phyloP scores from a whole-genome alignment of 2,329 filamentous ascomycete species.

The Seiridium unicorne region DNA sequence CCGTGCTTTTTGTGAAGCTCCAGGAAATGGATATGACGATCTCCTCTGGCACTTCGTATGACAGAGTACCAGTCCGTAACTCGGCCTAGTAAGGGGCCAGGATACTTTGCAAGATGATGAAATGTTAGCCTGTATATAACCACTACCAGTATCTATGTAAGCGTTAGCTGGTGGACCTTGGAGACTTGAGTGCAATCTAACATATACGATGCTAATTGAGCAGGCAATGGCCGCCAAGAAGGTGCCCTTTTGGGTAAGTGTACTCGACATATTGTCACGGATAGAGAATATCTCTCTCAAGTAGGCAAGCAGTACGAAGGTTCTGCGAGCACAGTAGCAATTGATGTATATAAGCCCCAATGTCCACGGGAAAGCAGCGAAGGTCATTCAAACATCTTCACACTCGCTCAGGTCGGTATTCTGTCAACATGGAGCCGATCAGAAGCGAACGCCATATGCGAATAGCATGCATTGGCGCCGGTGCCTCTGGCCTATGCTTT shows the following conservation, averaged over 20 bases:
- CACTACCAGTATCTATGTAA: conserved; percentile 27
- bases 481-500: conserved; percentile 43
- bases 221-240: not conserved
- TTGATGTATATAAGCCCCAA: not conserved
- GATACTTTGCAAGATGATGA: conserved; percentile 65
- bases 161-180: not conserved
- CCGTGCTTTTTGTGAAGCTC: conserved; percentile 67
- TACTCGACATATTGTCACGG: not conserved
- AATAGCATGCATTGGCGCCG: conserved; percentile 44
- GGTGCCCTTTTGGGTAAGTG: not conserved
- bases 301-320: not conserved
- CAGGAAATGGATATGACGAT: conserved; percentile 71
- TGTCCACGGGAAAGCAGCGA: not conserved
- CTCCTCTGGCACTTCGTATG: conserved; percentile 72
- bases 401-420: not conserved
- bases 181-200: not conserved
- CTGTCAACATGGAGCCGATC: conserved; percentile 10
- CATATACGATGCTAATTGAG: not conserved
- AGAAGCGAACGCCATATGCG: conserved; percentile 16
- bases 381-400: not conserved
- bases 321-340: not conserved
- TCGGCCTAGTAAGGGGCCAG: conserved; percentile 61
- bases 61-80: conserved; percentile 62
- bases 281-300: not conserved
- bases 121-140: conserved; percentile 58